Base-by-base conservation (phyloP, 257 asterid species). In the Avicennia marina region DNA sequence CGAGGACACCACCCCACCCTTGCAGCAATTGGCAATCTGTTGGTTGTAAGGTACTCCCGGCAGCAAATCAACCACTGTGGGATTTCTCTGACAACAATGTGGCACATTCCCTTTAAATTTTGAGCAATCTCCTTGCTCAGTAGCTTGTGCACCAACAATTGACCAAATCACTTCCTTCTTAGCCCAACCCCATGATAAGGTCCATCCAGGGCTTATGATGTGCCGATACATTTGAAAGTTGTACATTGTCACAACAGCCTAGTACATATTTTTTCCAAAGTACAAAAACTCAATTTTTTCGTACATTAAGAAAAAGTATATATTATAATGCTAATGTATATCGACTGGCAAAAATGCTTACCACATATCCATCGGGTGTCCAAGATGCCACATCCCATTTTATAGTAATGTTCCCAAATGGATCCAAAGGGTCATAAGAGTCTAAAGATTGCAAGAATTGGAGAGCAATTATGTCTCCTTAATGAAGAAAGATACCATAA, bases 121-220 rank as follows among this genome's bases (percentile, higher is more conserved):
- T 0, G 93, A 83, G 44, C 93, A 86, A 15, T 86, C 93, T 10
- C 95, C 95, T 77, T 87, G 95, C 44, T 87, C 95, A 10, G 89
- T 87, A 15, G 95, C 56, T 63, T 84, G 88, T 40, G 95, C 86
- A 16, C 94, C 95, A 8, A 83, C 88, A 41, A 79, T 75, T 13
- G 90, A 73, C 95, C 94, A 83, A 27, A 87, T 84, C 53, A 83
- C 95, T 62, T 87, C 94, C 69, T 82, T 83, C 76, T 82, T 87
- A 39, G 88, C 77, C 95, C 95, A 87, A 18, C 75, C 72, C 94
- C 95, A 87, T 16, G 78, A 65, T 56, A 87, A 44, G 29, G 83
- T 84, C 95, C 95, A 87, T 0, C 94, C 94, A 0, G 94, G 95
- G 65, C 79, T 79, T 76, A 76, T 79, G 17, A 78, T 82, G 64